A percentile compares a stretch with the other conserved stretches of the same genome.
Conservation (phyloP, 2,329 filamentous ascomycete genomes). For the Exophiala xenobiotica region DNA sequence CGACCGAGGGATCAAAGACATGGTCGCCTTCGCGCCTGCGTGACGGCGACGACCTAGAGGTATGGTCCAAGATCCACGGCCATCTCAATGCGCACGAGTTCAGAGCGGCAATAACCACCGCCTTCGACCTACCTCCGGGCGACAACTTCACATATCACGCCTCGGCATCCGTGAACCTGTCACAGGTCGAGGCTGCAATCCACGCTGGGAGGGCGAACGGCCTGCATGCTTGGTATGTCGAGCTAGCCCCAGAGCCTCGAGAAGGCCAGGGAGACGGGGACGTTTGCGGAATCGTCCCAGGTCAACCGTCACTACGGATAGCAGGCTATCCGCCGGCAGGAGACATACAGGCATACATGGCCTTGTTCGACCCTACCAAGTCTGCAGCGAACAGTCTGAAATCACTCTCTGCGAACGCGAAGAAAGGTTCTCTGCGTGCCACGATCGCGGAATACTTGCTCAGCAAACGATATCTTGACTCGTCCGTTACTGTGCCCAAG, state of each 20-base stretch:
- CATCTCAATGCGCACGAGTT: slow-evolving; percentile 45
- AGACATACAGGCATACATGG: slow-evolving; percentile 66
- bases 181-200: slow-evolving; percentile 51
- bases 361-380: slow-evolving; percentile 63
- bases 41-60: slow-evolving; percentile 39
- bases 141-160: slow-evolving; percentile 55
- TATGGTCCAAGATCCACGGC: slow-evolving; percentile 36
- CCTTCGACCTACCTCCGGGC: slow-evolving; percentile 47
- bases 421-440: slow-evolving; percentile 61
- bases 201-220: slow-evolving; percentile 47
- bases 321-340: slow-evolving; percentile 49
- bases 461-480: slow-evolving; percentile 51
- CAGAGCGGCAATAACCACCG: slow-evolving; percentile 45
- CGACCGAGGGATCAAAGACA: slow-evolving; percentile 40
- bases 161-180: slow-evolving; percentile 50
- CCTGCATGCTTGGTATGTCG: slow-evolving; percentile 52
- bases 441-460: slow-evolving; percentile 58
- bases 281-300: neutral
- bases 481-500: slow-evolving; percentile 33
- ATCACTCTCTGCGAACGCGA: slow-evolving; percentile 64
- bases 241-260: too few relatives aligned
- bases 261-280: too few relatives aligned
- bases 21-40: slow-evolving; percentile 49
- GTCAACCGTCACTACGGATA: slow-evolving; percentile 28
- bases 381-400: slow-evolving; percentile 62